Percentiles rank a stretch among this genome's conserved stretches.
These are phyloP conservation scores for Bauhinia variegata DNA, from an alignment of 306 rosid genomes.

Conservation along the genomic window DNA sequence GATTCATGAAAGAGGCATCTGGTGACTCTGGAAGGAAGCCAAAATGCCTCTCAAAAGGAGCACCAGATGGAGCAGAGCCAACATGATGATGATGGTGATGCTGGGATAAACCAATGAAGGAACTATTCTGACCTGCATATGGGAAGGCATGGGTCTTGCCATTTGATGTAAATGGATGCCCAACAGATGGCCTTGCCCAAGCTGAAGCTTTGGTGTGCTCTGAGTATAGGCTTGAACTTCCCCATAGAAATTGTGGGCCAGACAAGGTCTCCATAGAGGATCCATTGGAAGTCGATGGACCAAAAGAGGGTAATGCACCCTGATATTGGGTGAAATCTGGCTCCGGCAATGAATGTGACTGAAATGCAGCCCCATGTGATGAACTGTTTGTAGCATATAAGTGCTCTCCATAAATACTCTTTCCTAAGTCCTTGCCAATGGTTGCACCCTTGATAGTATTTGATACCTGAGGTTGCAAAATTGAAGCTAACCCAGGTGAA, in stretches of 20 bases:
- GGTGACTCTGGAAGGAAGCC: conserved; percentile 89
- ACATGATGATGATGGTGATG: conserved; percentile 70
- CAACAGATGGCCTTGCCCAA: conserved; percentile 71
- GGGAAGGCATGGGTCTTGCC: conserved; percentile 76
- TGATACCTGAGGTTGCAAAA: conserved; percentile 77
- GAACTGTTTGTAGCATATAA: conserved; percentile 46
- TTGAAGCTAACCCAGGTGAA: conserved; percentile 87
- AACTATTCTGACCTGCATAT: conserved; percentile 58
- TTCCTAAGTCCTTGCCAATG: conserved; percentile 78
- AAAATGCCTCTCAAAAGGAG: conserved; percentile 83
- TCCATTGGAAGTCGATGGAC: conserved; percentile 67
- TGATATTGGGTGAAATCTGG: conserved; percentile 67
- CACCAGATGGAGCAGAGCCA: conserved; percentile 95
- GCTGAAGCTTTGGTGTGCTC: conserved; percentile 72
- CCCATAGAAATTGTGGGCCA: conserved; percentile 98
- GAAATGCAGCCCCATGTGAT: conserved; percentile 60
- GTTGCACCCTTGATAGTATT: conserved; percentile 72
- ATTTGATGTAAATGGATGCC: conserved; percentile 68
- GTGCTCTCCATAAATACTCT: conserved; percentile 56
- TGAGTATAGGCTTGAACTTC: conserved; percentile 71
- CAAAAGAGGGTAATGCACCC: conserved; percentile 61
- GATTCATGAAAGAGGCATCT: conserved; percentile 73
- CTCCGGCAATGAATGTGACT: conserved; percentile 79
- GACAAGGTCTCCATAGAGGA: conserved; percentile 83
- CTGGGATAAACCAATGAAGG: conserved; percentile 68